Evolutionary conservation across 305 asterid species (phyloP), one percentile per base, ranked within the genome.

Genomic region (Solanum hybrid): DNA sequence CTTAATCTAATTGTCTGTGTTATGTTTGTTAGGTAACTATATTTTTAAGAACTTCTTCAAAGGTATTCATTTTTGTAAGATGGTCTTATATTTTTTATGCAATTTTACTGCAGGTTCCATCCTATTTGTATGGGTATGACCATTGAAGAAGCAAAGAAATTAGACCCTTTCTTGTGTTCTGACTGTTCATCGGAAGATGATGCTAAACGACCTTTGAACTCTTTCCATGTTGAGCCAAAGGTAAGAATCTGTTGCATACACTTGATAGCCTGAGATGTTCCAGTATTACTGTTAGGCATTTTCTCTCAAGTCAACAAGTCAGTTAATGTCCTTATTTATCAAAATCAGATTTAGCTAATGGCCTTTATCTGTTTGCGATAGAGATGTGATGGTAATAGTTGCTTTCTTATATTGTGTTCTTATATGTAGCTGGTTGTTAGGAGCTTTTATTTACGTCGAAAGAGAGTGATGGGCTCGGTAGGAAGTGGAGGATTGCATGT

Each of bases 121-220:
- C 98, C 98, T 90, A 91, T n/a, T n/a, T 84, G 87, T 84, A 84
- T 84, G 87, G 72, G 87, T 46, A 84, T 84, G 87, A 51, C 73
- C 86, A 95, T 94, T 87, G 98, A 95, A 91, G 98, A 94, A 88
- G 97, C 98, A 42, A 96, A 95, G 91, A 95, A 95, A 90, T 91
- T 96, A 94, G 97, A 96, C 13, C 94, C 91, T 88, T 96, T 95
- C 94, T 71, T 96, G 94, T 96, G 98, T 91, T 91, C 95, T 38
- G 98, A 94, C 90, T 96, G 98, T 91, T 92, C 96, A 82, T 93
- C 96, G 7, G 95, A 95, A 17, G 97, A 95, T 66, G 96, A 93
- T 13, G 90, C 92, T 88, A 95, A 94, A 89, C 93, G 94, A 90
- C 92, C 96, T 72, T 80, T 93, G 92, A 93, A 93, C 94, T 91